phyloP scores from a whole-genome alignment of 176 grass and related monocot species.

The Triticum urartu region DNA sequence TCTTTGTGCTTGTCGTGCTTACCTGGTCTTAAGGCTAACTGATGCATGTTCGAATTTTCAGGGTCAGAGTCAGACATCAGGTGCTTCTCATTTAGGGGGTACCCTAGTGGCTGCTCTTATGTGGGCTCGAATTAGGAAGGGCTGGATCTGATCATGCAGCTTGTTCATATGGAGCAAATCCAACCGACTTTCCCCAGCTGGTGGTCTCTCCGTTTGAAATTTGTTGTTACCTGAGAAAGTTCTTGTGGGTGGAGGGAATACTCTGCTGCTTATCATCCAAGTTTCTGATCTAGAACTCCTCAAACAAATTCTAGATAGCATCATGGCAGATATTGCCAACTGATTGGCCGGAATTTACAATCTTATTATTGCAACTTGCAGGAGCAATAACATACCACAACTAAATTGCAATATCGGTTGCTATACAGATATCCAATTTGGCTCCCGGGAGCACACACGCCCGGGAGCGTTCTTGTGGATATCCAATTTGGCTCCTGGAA shows the following conservation, averaged over 20 bases:
- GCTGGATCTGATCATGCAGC: constrained; percentile 51
- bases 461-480: too few species aligned
- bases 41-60: constrained; percentile 30
- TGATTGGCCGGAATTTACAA: background rate
- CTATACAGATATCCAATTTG: too few species aligned
- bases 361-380: background rate
- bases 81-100: constrained; percentile 72
- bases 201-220: background rate
- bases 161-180: constrained; percentile 3
- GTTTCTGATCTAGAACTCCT: background rate
- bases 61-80: constrained; percentile 55
- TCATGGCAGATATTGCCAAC: background rate
- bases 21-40: constrained; percentile 6
- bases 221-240: background rate
- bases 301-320: background rate
- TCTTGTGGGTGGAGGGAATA: background rate
- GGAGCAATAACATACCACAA: background rate
- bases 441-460: too few species aligned
- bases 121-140: constrained; percentile 64
- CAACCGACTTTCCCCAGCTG: background rate
- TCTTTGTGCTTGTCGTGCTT: background rate
- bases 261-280: constrained; percentile 1
- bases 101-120: constrained; percentile 56
- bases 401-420: background rate
- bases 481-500: background rate